These are phyloP conservation scores for Kodamaea anthophila DNA, from an alignment of 1,139 yeast species.

Conservation along the genomic window DNA sequence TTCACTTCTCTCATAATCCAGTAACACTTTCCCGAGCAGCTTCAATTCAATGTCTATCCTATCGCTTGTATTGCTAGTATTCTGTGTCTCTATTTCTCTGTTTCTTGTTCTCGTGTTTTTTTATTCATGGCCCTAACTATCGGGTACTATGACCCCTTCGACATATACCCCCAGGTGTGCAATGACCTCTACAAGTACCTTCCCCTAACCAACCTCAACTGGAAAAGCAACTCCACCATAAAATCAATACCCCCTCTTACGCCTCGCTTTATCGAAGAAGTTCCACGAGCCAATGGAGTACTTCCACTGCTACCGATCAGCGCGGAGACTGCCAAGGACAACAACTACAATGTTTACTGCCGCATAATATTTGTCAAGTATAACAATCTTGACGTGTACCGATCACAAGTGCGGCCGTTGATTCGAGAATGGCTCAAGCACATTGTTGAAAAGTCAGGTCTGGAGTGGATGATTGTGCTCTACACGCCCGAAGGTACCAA, in stretches of 20 bases:
- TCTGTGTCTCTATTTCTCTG: no score
- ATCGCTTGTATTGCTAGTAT: no score
- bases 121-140: no score
- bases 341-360: slow-evolving; percentile 44
- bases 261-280: slow-evolving; percentile 57
- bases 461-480: slow-evolving; percentile 64
- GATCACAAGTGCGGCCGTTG: slow-evolving; percentile 74
- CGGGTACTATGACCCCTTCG: slow-evolving; percentile 86
- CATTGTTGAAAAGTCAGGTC: slow-evolving; percentile 33
- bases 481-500: slow-evolving; percentile 43
- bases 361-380: slow-evolving; percentile 66
- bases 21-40: no score
- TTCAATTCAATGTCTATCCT: no score
- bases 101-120: no score
- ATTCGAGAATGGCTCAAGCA: slow-evolving; percentile 73
- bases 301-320: no score
- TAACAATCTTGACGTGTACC: slow-evolving; percentile 64
- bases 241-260: slow-evolving; percentile 65
- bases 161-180: slow-evolving; percentile 51
- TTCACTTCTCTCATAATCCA: no score
- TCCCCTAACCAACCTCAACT: slow-evolving; percentile 71
- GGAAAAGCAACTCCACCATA: slow-evolving; percentile 57
- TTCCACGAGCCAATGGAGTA: slow-evolving; percentile 25
- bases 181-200: slow-evolving; percentile 47
- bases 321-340: not conserved